Percentiles rank a stretch among this genome's conserved stretches.
These are phyloP conservation scores for Bonnemaisonia californica DNA, from an alignment of 31 red algal species.

Conservation along the genomic window DNA sequence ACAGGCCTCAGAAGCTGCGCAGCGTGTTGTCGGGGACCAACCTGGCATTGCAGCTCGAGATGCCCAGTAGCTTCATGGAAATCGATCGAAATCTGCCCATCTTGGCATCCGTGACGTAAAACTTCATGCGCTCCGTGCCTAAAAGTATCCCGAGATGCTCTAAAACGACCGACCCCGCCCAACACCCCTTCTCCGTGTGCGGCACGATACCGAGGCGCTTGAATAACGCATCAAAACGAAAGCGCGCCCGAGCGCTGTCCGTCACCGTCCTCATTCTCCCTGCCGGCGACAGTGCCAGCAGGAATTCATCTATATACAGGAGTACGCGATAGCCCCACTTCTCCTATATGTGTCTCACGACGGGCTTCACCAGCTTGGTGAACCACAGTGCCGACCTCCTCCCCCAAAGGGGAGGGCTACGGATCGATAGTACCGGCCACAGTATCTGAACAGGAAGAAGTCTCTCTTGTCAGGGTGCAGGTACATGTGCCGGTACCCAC, in stretches of 20 bases:
- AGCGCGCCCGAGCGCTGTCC: background rate
- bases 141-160: background rate
- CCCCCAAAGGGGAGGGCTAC: background rate
- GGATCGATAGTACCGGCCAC: background rate
- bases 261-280: background rate
- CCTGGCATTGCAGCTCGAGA: background rate
- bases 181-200: background rate
- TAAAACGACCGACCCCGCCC: background rate
- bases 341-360: background rate
- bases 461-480: background rate
- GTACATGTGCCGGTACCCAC: conserved; percentile 18
- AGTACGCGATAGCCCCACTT: background rate
- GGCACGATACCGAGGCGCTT: background rate
- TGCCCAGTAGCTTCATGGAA: background rate
- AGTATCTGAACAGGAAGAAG: background rate
- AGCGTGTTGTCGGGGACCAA: background rate
- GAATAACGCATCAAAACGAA: background rate
- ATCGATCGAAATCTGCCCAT: background rate
- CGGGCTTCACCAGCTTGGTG: background rate
- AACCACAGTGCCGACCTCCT: background rate
- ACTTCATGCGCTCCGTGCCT: background rate
- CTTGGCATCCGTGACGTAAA: conserved; percentile 5
- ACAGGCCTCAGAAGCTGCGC: background rate
- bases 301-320: too few relatives aligned
- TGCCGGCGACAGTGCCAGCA: background rate